Base-by-base conservation (phyloP, 495 filamentous ascomycete species). In the Peziza echinospora region DNA sequence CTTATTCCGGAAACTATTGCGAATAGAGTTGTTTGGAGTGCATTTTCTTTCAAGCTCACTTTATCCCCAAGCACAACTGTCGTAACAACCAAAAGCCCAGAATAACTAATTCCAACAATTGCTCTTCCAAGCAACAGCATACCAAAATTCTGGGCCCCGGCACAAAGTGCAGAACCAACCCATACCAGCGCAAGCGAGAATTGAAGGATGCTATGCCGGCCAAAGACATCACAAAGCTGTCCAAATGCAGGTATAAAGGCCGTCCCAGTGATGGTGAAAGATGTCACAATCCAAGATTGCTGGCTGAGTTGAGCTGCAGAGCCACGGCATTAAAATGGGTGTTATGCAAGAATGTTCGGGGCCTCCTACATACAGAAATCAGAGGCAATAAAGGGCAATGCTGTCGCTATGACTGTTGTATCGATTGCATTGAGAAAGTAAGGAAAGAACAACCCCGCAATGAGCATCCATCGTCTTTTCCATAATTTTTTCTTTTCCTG, bases 231-330 rank as follows among this genome's bases (percentile, higher is more conserved):
- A 39, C 71, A 62, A 25, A 73, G 60, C 51, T 77, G 73, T 13
- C 68, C 72, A 57, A 68, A 75, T 48, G 69, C 64, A n/a, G 74
- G 74, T 5, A 76, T 71, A 53, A 77, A 76, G 16, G 72, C 65
- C 11, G 73, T 67, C 0, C 70, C 67, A n/a, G 71, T 72, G 4
- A 79, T 63, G 49, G 68, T 76, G 58, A 73, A 77, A 16, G 72
- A 62, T 0, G 73, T 71, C 43, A 77, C 66, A 53, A 78, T 75
- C 73, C 73, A 77, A 53, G 75, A 77, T 6, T 76, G 61, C 49
- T 76, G 68, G 16, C 62, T 58, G 24, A 75, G 59, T 51, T 71
- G 55, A 47, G 67, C 72, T 73, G 41, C 21, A 51, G 6, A 13
- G 19, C 19, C 13, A 37, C 13, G 19, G 4, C 3, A 37, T 11